Evolutionary conservation across 345 rosid genomes (phyloP).

Genomic region (Citrus glauca): DNA sequence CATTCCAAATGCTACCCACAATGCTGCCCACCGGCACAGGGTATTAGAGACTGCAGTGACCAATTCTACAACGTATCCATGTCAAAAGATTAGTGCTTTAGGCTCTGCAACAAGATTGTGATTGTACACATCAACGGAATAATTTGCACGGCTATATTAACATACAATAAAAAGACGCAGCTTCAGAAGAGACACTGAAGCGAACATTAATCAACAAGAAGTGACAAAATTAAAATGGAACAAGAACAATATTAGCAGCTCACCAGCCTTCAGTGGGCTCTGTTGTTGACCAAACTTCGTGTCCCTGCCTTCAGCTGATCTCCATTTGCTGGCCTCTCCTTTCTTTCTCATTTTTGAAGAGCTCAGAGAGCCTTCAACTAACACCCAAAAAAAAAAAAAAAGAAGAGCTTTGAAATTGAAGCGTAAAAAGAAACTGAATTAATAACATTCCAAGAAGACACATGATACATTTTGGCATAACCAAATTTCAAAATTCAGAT

Average conservation of each 20-base stretch:
- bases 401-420: background rate
- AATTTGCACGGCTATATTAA: background rate
- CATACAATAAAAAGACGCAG: background rate
- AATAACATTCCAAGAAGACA: background rate
- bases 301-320: constrained; percentile 15
- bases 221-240: background rate
- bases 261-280: constrained; percentile 34
- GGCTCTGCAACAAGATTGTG: constrained; percentile 27
- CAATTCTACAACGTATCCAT: background rate
- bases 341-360: constrained; percentile 48
- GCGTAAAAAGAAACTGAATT: background rate
- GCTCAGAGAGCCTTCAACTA: constrained; percentile 76
- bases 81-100: constrained; percentile 20
- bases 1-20: background rate
- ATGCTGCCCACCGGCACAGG: background rate
- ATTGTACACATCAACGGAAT: background rate
- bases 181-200: background rate
- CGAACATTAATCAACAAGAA: background rate
- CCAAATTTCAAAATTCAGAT: background rate
- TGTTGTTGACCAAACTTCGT: constrained; percentile 19
- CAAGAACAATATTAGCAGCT: constrained; percentile 6
- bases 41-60: background rate
- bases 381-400: background rate
- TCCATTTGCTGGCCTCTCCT: constrained; percentile 32
- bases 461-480: background rate